Conservation (phyloP, 768 basidiomycete species). For the Calocybe indica region DNA sequence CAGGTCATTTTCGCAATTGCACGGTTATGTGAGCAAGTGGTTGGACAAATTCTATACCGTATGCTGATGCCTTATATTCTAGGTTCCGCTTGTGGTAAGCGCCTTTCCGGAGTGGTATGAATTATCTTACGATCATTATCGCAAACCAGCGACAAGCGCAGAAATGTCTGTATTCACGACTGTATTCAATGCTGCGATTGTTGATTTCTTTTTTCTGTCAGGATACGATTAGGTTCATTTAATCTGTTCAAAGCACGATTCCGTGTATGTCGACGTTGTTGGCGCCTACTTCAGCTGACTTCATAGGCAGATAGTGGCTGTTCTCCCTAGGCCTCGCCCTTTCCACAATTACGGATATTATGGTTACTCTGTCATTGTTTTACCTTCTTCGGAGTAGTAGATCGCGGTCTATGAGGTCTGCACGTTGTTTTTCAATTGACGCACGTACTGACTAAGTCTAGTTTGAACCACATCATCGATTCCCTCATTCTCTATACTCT, state of each 20-base stretch:
- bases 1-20: constrained; percentile 18
- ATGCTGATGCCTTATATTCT: not conserved
- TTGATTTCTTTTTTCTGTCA: not conserved
- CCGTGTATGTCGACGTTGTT: constrained; percentile 8
- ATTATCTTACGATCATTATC: not conserved
- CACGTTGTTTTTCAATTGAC: not conserved
- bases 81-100: constrained; percentile 12
- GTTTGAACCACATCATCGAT: not conserved
- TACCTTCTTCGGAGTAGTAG: not conserved
- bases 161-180: constrained; percentile 13
- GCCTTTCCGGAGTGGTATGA: not conserved
- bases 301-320: constrained; percentile 26
- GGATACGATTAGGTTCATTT: constrained; percentile 15
- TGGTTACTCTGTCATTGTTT: constrained; percentile 29
- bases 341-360: constrained; percentile 32
- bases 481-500: not conserved
- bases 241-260: constrained; percentile 11
- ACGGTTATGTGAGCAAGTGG: constrained; percentile 14
- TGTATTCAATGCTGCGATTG: not conserved
- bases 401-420: not conserved
- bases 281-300: not conserved
- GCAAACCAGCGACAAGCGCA: constrained; percentile 12
- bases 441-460: not conserved
- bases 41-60: no score
- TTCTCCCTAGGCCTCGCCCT: constrained; percentile 39